Percentiles rank a stretch among this genome's conserved stretches.
Evolutionary conservation across 306 rosid species (phyloP).

Genomic region (Geum urbanum): DNA sequence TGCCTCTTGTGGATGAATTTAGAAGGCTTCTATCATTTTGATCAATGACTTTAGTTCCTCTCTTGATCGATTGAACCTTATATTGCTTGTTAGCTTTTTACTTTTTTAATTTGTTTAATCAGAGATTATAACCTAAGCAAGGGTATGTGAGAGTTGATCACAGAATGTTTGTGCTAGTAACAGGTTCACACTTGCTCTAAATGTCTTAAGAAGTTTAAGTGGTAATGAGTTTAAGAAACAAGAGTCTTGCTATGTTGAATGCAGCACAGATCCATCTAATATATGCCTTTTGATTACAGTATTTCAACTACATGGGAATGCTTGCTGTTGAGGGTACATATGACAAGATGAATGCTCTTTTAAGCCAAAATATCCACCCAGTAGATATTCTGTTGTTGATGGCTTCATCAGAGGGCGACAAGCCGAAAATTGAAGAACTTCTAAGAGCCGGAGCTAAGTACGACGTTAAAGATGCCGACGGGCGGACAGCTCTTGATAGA

Average conservation of each 20-base stretch:
- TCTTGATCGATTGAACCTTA: background rate
- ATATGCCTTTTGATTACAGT: constrained; percentile 36
- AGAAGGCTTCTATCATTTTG: background rate
- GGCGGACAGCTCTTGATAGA: constrained; percentile 71
- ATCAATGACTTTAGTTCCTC: background rate
- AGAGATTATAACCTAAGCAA: background rate
- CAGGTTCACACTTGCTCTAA: background rate
- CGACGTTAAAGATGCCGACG: constrained; percentile 62
- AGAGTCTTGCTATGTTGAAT: constrained; percentile 6
- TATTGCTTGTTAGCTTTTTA: too few relatives aligned
- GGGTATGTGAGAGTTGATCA: background rate
- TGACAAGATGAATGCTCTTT: constrained; percentile 87
- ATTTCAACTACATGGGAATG: constrained; percentile 99
- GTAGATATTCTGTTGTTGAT: constrained; percentile 75
- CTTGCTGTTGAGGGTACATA: constrained; percentile 93
- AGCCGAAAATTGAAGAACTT: constrained; percentile 87
- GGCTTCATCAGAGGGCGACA: constrained; percentile 87
- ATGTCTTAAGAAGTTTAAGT: too few relatives aligned
- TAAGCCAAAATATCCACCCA: constrained; percentile 73
- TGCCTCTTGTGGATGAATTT: background rate
- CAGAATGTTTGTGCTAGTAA: background rate
- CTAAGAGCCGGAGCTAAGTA: constrained; percentile 84
- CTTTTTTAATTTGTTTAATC: background rate
- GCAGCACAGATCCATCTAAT: background rate
- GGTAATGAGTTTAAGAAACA: background rate